Percentiles rank a stretch among this genome's conserved stretches.
Conservation (phyloP, 1,139 yeast genomes). For the Tardiomyces digboiensis region DNA sequence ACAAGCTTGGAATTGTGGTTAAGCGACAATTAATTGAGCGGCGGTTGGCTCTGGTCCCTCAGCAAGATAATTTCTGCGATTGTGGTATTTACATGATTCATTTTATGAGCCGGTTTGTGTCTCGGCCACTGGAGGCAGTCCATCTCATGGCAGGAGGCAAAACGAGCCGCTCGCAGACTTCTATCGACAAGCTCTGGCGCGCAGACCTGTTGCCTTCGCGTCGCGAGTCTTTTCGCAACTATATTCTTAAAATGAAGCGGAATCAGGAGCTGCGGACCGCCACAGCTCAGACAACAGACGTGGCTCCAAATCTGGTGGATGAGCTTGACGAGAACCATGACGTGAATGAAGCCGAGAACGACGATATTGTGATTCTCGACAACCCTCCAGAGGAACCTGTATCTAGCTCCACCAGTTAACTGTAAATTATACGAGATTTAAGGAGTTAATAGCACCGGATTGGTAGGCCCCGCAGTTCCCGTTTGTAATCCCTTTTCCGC, state of each 20-base stretch:
- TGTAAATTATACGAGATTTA: not conserved
- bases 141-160: not conserved
- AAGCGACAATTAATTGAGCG: conserved; percentile 33
- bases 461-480: not conserved
- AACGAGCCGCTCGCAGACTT: not conserved
- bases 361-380: not conserved
- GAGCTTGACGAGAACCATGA: not conserved
- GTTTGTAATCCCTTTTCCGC: not conserved
- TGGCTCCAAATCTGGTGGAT: not conserved
- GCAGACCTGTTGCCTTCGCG: not conserved
- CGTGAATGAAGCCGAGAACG: not conserved
- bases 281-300: not conserved
- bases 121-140: conserved; percentile 36
- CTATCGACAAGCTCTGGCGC: not conserved
- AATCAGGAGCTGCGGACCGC: not conserved
- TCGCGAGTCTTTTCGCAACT: not conserved
- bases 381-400: not conserved
- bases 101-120: conserved; percentile 59
- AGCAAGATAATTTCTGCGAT: conserved; percentile 83
- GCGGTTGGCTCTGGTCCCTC: conserved; percentile 57
- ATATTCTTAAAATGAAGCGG: not conserved
- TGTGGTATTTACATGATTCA: conserved; percentile 92
- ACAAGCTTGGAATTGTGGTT: conserved; percentile 43
- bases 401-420: not conserved
- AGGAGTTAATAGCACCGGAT: not conserved